Base-by-base conservation (phyloP, 495 filamentous ascomycete genomes). In the Aspergillus campestris region DNA sequence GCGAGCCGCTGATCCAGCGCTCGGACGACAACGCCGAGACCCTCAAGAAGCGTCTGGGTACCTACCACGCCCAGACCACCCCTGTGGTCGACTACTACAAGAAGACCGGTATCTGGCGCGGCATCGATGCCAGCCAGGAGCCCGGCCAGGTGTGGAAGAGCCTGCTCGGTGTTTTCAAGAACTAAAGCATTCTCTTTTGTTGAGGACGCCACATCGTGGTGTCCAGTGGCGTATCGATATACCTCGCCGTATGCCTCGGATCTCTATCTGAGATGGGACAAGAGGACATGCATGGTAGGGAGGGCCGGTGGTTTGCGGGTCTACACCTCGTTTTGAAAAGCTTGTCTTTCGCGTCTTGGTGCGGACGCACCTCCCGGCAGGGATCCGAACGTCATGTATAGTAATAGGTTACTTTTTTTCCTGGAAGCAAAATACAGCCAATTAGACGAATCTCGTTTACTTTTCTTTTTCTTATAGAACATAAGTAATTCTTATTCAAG, bases 1-100 rank as follows among this genome's bases (percentile, higher is more conserved):
- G 92, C 60, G 92, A 99, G 74, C 92, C 91, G 29, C 70, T 99
- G 52, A 87, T 97, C 62, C 92, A 97, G 73, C 84, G 92, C 51
- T 86, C 82, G 44, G 92, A 99, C 61, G 92, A 99, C 74, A 99
- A 99, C 58, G 90, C 86, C 54, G 91, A 91, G n/a, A 87, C 91
- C 33, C 75, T 99, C 40, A 90, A 86, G 77, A 99, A 97, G 83
- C 84, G 92, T 48, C 75, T 99, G 38, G 75, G 70, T 29, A 95
- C 90, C 11, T 99, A 97, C 68, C 92, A 99, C 71, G 71, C 81
- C 52, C 92, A 99, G 79, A 99, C 92, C 29, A 57, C 80, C 14
- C 90, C 94, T 31, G 92, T 99, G 42, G 89, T 92, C 46, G 74
- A 78, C 14, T 99, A 97, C 74, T 99, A 99, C 79, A 82, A 92